These are phyloP conservation scores for Smallanthus sonchifolius DNA, from an alignment of 129 eudicot genomes.

Conservation along the genomic window DNA sequence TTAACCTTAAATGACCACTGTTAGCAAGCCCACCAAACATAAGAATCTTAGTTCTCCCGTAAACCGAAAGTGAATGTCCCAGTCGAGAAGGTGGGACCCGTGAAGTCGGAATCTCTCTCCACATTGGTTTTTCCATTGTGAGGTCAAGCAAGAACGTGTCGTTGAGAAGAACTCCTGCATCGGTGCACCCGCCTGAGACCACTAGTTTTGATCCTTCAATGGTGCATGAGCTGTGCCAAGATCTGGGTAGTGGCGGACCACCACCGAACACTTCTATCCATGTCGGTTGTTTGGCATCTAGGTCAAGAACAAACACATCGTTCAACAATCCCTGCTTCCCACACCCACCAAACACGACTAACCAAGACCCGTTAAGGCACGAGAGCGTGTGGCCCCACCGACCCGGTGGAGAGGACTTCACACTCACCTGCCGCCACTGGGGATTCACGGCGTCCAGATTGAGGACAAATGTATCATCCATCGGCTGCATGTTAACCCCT, in stretches of 20 bases:
- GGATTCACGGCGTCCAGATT: conserved; percentile 70
- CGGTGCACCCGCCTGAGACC: conserved; percentile 91
- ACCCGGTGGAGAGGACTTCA: conserved; percentile 82
- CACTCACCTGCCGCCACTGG: conserved; percentile 76
- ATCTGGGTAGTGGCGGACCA: conserved; percentile 68
- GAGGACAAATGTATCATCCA: conserved; percentile 93
- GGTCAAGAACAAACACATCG: conserved; percentile 81
- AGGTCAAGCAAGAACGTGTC: conserved; percentile 73
- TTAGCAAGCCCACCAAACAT: conserved; percentile 93
- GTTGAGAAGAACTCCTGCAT: conserved; percentile 79
- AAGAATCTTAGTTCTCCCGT: conserved; percentile 67
- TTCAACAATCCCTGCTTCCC: conserved; percentile 82
- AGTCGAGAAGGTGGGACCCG: conserved; percentile 71
- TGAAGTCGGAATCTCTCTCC: conserved; percentile 75
- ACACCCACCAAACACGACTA: conserved; percentile 88
- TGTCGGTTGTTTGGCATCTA: conserved; percentile 87
- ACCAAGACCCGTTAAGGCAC: conserved; percentile 77
- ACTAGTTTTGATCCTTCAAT: conserved; percentile 85
- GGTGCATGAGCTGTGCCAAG: conserved; percentile 97
- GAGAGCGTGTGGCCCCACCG: conserved; percentile 96
- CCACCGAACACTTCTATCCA: conserved; percentile 83
- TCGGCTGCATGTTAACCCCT: conserved; percentile 95
- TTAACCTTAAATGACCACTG: conserved; percentile 69
- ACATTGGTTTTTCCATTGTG: conserved; percentile 60
- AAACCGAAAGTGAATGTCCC: conserved; percentile 84